Evolutionary conservation across 73 alveolate genomes (phyloP).

Genomic region (Paramecium sonneborni): DNA sequence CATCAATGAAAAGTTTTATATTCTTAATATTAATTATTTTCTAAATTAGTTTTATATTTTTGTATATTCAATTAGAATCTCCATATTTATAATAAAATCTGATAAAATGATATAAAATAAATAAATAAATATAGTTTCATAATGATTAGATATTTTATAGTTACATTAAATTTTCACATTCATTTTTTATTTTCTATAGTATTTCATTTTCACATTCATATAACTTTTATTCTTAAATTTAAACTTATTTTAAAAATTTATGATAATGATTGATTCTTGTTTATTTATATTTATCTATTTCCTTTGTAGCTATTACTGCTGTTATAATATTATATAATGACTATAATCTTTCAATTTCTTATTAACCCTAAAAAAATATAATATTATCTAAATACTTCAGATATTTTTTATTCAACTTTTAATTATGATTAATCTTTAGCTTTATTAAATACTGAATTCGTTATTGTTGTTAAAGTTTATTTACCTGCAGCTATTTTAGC

Average conservation of each 20-base stretch:
- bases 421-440: background rate
- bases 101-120: background rate
- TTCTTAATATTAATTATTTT: background rate
- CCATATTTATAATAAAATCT: too few relatives aligned
- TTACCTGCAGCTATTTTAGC: slow-evolving; percentile 49
- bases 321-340: background rate
- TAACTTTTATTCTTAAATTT: background rate
- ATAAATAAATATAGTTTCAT: too few relatives aligned
- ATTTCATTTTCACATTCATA: background rate
- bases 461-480: slow-evolving; percentile 19
- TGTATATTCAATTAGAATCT: background rate
- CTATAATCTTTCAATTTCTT: background rate
- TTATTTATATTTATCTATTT: background rate
- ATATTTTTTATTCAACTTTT: slow-evolving; percentile 28
- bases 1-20: background rate
- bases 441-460: slow-evolving; percentile 49
- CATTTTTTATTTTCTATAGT: background rate
- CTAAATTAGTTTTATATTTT: background rate
- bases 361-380: background rate
- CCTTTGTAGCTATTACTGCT: background rate
- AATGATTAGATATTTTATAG: background rate
- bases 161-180: background rate
- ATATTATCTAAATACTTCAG: background rate
- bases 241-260: slow-evolving; percentile 14
- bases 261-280: slow-evolving; percentile 7